phyloP scores from a whole-genome alignment of 768 basidiomycete species.

The Boletus patriciae region DNA sequence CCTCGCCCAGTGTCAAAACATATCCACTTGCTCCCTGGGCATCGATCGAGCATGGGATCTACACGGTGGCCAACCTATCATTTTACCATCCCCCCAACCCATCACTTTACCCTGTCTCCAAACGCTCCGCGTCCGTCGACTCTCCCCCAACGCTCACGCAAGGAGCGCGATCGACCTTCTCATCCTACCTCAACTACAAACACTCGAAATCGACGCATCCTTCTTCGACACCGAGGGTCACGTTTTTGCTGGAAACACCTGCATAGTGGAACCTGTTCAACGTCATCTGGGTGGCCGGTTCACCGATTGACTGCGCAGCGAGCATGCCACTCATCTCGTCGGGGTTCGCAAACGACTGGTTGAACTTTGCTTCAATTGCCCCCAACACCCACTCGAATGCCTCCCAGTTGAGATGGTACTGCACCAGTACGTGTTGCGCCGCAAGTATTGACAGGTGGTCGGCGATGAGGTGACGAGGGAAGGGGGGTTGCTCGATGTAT shows the following conservation, averaged over 20 bases:
- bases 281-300: conserved; percentile 99
- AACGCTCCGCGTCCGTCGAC: conserved; percentile 20
- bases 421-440: conserved; percentile 82
- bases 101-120: conserved; percentile 12
- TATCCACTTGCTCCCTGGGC: conserved; percentile 22
- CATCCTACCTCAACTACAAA: conserved; percentile 18
- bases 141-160: neutral
- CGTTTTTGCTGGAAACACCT: conserved; percentile 99
- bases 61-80: neutral
- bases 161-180: conserved; percentile 9
- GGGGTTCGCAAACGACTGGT: conserved; percentile 86
- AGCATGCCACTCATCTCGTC: conserved; percentile 99
- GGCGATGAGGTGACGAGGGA: too few species aligned
- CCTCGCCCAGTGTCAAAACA: conserved; percentile 17
- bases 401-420: conserved; percentile 83
- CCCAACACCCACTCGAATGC: conserved; percentile 98
- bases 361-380: conserved; percentile 95
- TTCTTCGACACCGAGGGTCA: conserved; percentile 85
- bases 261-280: conserved; percentile 99
- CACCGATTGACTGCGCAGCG: conserved; percentile 97
- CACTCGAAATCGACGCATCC: conserved; percentile 20
- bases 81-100: too few species aligned
- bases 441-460: too few species aligned
- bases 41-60: conserved; percentile 2
- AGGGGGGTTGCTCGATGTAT: too few species aligned